Evolutionary conservation across 106 monocot species (phyloP), one percentile per base, ranked within the genome.

Genomic region (Gastrodia elata): DNA sequence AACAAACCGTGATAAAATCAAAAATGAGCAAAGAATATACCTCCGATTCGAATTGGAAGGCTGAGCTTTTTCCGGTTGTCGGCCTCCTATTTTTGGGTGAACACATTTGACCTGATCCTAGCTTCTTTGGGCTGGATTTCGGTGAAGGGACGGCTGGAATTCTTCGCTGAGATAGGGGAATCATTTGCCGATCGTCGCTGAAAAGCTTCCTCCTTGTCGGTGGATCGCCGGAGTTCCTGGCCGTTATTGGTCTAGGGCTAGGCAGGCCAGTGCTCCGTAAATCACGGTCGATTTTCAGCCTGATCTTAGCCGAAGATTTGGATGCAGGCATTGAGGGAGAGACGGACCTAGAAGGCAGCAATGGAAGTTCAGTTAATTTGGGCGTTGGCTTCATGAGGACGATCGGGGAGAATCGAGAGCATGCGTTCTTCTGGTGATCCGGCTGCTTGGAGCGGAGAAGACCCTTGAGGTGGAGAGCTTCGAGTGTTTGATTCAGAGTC

Each of bases 381-480:
- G 82, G 28, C 0, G 39, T 36, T 10, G 88, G 86, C 42, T 84
- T 85, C 86, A 90, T 90, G 4, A 90, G 41, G 28, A 92, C 87
- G 52, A 97, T 90, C 0, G 92, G 96, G 46, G 28, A 8, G 2
- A 0, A 27, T 16, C n/a, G 38, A 3, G 36, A 38, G 2, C 32
- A 10, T 4, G 25, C 39, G 13, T 89, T 75, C 30, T 32, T 32
- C 22, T 32, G 4, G 61, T 28, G 28, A 27, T 69, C 69, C 22
- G 40, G 22, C 4, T 67, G 68, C 1, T 73, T 80, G 27, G 80
- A 79, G 76, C 78, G 94, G 52, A 94, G 86, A 27, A 94, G 83
- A 9, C 91, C 94, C 57, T 84, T 94, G 58, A 94, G 86, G 82
- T 94, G 94, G 39, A 91, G 68, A 3, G 88, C 88, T 56, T 94